Evolutionary conservation across 768 basidiomycete genomes (phyloP).

Genomic region (Termitomyces eurrhizus): DNA sequence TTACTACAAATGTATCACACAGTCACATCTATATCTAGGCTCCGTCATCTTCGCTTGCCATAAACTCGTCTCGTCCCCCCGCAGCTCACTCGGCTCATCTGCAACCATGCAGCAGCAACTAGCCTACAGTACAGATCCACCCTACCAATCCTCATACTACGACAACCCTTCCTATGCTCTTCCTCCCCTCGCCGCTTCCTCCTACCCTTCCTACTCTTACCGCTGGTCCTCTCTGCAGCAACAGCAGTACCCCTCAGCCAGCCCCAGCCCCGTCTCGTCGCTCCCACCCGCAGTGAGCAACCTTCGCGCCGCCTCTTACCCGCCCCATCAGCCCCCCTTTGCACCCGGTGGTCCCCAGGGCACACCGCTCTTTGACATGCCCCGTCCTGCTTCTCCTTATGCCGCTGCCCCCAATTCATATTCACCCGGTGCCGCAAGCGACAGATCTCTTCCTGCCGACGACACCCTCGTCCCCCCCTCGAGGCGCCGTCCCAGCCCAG

Average conservation of each 20-base stretch:
- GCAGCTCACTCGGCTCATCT: conserved; percentile 33
- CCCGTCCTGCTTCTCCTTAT: conserved; percentile 7
- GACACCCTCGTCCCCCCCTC: conserved; percentile 54
- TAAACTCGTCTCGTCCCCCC: conserved; percentile 49
- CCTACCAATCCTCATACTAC: conserved; percentile 31
- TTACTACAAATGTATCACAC: conserved; percentile 11
- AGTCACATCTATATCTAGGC: conserved; percentile 32
- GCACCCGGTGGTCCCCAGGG: conserved; percentile 28
- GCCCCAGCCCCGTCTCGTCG: conserved; percentile 25
- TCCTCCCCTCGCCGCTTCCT: conserved; percentile 32
- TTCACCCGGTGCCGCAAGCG: conserved; percentile 1
- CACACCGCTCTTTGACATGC: conserved; percentile 2
- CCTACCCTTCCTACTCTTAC: conserved; percentile 36
- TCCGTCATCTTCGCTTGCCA: conserved; percentile 74
- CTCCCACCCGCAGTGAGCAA: conserved; percentile 28
- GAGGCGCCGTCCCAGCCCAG: conserved; percentile 52
- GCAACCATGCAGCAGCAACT: conserved; percentile 45
- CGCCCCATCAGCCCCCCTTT: conserved; percentile 28
- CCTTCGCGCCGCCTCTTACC: conserved; percentile 29
- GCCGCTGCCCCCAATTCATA: neutral
- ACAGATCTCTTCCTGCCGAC: conserved; percentile 12
- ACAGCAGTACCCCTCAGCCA: conserved; percentile 24
- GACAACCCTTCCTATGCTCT: conserved; percentile 41
- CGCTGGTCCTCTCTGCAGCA: conserved; percentile 31
- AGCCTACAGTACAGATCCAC: conserved; percentile 31